These are phyloP conservation scores for Echites panduratus DNA, from an alignment of 257 asterid species.

Conservation along the genomic window DNA sequence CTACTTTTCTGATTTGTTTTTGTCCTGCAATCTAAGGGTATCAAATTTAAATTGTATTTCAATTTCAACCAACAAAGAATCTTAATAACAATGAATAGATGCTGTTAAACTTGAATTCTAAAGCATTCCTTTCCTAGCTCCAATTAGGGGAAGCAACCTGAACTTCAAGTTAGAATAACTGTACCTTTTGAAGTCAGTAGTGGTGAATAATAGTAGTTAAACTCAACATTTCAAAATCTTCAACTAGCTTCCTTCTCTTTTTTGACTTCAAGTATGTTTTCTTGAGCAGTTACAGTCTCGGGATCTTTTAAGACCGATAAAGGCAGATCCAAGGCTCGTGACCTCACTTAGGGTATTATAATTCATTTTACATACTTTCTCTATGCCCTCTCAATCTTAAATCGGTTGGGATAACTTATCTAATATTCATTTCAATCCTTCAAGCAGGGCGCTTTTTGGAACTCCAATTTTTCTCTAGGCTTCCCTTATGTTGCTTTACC, in stretches of 20 bases:
- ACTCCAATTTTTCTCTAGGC: constrained; percentile 77
- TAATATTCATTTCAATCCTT: constrained; percentile 20
- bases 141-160: not conserved
- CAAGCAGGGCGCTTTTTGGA: constrained; percentile 60
- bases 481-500: constrained; percentile 74
- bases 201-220: not conserved
- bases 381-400: not conserved
- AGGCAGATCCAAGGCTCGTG: constrained; percentile 53
- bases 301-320: constrained; percentile 55
- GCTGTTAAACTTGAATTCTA: not conserved
- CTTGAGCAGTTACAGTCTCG: constrained; percentile 57
- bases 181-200: not conserved
- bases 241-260: not conserved
- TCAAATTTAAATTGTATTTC: too few relatives aligned
- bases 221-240: not conserved
- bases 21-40: too few relatives aligned
- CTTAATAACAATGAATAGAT: too few relatives aligned
- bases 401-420: not conserved
- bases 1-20: too few relatives aligned
- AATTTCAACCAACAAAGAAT: too few relatives aligned
- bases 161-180: not conserved
- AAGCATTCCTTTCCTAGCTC: not conserved
- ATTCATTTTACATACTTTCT: not conserved
- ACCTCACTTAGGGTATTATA: constrained; percentile 71
- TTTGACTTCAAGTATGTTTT: not conserved